phyloP scores from a whole-genome alignment of 768 basidiomycete genomes.

The Strobilomyces dryophilus region DNA sequence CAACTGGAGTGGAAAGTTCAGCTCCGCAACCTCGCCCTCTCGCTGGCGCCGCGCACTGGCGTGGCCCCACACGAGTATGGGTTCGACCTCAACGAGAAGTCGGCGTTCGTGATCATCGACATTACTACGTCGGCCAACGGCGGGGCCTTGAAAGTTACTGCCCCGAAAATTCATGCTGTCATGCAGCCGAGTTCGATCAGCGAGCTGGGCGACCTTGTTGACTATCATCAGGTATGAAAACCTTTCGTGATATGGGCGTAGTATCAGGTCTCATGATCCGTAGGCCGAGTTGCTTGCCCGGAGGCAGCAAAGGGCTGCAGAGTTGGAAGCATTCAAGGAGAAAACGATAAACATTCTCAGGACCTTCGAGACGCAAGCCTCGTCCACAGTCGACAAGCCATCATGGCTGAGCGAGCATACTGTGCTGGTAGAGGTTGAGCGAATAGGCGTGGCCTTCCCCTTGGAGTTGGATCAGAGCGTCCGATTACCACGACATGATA shows the following conservation, averaged over 20 bases:
- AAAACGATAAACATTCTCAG: slow-evolving; percentile 70
- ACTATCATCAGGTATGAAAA: slow-evolving; percentile 66
- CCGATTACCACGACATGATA: slow-evolving; percentile 41
- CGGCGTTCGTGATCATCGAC: slow-evolving; percentile 84
- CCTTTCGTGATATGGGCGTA: neutral
- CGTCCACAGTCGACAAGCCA: slow-evolving; percentile 22
- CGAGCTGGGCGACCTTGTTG: slow-evolving; percentile 85
- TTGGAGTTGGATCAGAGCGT: slow-evolving; percentile 60
- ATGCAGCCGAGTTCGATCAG: slow-evolving; percentile 93
- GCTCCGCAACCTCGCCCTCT: slow-evolving; percentile 76
- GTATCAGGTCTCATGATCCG: slow-evolving; percentile 16
- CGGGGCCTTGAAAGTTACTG: slow-evolving; percentile 43
- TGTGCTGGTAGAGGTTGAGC: slow-evolving; percentile 51
- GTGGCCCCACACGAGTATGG: slow-evolving; percentile 32
- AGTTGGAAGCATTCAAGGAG: slow-evolving; percentile 80
- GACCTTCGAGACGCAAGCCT: slow-evolving; percentile 66
- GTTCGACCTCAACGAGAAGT: slow-evolving; percentile 59
- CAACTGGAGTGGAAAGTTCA: slow-evolving; percentile 62
- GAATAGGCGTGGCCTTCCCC: slow-evolving; percentile 90
- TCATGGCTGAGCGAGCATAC: slow-evolving; percentile 56
- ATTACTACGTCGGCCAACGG: slow-evolving; percentile 44
- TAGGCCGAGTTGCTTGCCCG: slow-evolving; percentile 73
- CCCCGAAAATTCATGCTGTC: slow-evolving; percentile 84
- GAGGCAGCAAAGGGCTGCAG: slow-evolving; percentile 69
- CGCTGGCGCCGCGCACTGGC: slow-evolving; percentile 61